Conservation (phyloP, 345 rosid species). For the Syzygium grande region DNA sequence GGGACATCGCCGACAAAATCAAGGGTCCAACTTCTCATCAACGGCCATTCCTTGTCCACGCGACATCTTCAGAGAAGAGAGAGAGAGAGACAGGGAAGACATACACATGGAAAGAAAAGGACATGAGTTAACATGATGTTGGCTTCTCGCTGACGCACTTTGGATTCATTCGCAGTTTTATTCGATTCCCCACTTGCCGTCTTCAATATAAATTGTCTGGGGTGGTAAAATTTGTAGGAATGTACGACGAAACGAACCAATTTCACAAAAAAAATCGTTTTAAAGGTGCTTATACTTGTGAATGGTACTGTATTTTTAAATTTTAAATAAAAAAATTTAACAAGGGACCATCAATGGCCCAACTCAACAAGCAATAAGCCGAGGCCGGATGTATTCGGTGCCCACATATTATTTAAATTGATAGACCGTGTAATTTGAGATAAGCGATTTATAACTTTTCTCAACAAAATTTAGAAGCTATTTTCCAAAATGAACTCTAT, state of each 20-base stretch:
- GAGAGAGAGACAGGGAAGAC: not conserved
- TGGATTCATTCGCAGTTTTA: not conserved
- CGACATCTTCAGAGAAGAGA: not conserved
- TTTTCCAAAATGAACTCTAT: no score
- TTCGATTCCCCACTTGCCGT: not conserved
- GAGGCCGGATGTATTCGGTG: not conserved
- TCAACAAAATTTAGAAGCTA: no score
- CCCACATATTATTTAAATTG: not conserved
- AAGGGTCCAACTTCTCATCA: not conserved
- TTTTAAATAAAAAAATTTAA: no score
- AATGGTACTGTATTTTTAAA: no score
- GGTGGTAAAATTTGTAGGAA: not conserved
- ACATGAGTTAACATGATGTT: not conserved
- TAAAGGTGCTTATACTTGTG: not conserved
- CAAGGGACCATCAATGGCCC: not conserved
- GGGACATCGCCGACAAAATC: not conserved
- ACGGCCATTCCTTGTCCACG: not conserved
- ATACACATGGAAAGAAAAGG: fast-evolving
- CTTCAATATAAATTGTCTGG: not conserved
- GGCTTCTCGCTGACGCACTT: not conserved
- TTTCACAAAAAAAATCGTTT: not conserved
- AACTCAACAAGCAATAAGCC: not conserved
- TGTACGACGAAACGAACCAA: not conserved
- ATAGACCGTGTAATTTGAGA: not conserved
- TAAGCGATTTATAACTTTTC: not conserved